Base-by-base conservation (phyloP, 805 yeast genomes). In the Ogataea dorogensis region DNA sequence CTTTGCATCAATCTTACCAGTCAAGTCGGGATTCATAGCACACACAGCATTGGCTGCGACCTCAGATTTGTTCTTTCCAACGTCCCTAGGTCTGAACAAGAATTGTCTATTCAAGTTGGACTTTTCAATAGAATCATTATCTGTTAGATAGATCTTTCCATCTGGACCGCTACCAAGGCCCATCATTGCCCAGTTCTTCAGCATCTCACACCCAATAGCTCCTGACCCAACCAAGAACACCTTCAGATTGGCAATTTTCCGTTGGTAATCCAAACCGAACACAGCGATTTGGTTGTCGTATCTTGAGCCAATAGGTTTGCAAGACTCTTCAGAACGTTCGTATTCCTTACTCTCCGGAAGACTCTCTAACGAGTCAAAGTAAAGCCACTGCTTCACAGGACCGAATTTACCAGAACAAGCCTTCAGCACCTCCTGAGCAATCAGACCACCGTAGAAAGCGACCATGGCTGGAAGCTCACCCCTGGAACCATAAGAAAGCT, bases 121-220 rank as follows among this genome's bases (percentile, higher is more conserved):
- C 63, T 87, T 87, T 63, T 93, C 99, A 56, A 93, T 93, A 5
- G 93, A 77, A 58, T 93, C 98, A 58, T 81, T 93, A 64, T 91
- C 98, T 17, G 98, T 93, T 30, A 93, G 81, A 35, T 67, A 64
- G 42, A 93, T 85, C 51, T 77, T 74, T 53, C 98, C 98, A 3
- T 83, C 63, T 24, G 89, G 86, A 26, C 98, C 98, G 16, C 95
- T 73, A 22, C 95, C 98, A 35, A 93, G 67, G 28, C 98, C 98
- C 77, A 89, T 73, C 75, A 93, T 74, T 5, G 98, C 96, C 98
- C 98, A 93, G 58, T 87, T 89, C 65, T 93, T 93, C 54, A 93
- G 71, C 89, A 93, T 91, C 66, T 93, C 98, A 68, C 98, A 93
- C 24, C 98, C 98, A 68, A 93, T 93, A 13, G 98, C 98, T 59